phyloP scores from a whole-genome alignment of 139 green algal species.

The Coccomyxa sp. region DNA sequence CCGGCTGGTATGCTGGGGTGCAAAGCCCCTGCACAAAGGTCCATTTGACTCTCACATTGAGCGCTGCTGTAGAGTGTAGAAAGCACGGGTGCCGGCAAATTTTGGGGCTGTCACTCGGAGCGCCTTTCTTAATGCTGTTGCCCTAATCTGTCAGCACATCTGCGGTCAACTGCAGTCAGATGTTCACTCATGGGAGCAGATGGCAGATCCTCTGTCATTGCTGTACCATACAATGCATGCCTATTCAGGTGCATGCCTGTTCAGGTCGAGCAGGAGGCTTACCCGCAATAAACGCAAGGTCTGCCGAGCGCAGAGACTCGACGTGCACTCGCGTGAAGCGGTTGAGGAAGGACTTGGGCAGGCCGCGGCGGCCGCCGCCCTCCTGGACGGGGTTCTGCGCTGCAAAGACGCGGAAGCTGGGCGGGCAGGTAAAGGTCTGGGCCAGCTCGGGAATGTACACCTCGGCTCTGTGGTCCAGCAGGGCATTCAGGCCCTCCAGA shows the following conservation, averaged over 20 bases:
- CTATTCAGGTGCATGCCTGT: too few species aligned
- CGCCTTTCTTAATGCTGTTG: too few species aligned
- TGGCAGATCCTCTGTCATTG: too few species aligned
- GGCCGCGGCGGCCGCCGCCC: constrained; percentile 91
- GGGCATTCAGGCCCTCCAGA: constrained; percentile 92
- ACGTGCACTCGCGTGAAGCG: constrained; percentile 91
- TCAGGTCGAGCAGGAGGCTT: too few species aligned
- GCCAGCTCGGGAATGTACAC: constrained; percentile 95
- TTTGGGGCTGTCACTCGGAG: too few species aligned
- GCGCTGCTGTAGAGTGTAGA: too few species aligned
- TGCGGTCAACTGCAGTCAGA: too few species aligned
- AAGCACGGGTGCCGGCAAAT: too few species aligned
- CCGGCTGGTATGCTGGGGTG: constrained; percentile 59
- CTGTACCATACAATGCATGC: too few species aligned
- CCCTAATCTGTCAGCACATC: too few species aligned
- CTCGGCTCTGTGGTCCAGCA: constrained; percentile 92
- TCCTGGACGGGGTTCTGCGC: constrained; percentile 90
- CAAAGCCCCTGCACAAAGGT: constrained; percentile 35
- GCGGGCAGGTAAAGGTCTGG: constrained; percentile 63
- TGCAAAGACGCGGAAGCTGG: constrained; percentile 83
- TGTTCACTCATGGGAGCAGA: too few species aligned
- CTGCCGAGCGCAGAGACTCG: constrained; percentile 68
- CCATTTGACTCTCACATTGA: not conserved
- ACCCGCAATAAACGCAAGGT: constrained; percentile 78
- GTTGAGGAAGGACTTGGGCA: constrained; percentile 97